phyloP scores from a whole-genome alignment of 2,329 filamentous ascomycete genomes.

The Shiraia bambusicola region DNA sequence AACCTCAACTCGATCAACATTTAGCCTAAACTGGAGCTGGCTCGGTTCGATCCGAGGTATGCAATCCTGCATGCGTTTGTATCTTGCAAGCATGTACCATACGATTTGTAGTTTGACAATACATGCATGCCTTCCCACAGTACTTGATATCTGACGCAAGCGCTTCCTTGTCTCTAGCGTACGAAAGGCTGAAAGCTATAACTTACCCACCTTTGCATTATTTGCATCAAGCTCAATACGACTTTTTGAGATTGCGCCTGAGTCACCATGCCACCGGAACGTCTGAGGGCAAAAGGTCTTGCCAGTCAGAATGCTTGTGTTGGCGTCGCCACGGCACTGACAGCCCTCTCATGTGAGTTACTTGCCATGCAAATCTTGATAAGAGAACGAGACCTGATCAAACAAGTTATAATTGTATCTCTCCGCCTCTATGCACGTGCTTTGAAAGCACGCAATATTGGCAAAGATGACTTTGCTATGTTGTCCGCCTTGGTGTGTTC shows the following conservation, averaged over 20 bases:
- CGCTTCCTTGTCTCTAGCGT: too few species aligned
- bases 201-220: too few species aligned
- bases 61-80: slow-evolving; percentile 4
- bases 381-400: slow-evolving; percentile 4
- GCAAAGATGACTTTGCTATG: slow-evolving; percentile 36
- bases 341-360: slow-evolving; percentile 21
- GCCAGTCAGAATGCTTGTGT: slow-evolving; percentile 20
- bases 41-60: slow-evolving; percentile 1
- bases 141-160: too few species aligned
- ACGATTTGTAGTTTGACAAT: neutral
- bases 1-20: neutral
- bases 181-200: too few species aligned
- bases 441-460: slow-evolving; percentile 26
- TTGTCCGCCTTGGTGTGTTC: slow-evolving; percentile 26
- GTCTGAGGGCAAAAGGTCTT: neutral
- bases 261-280: neutral
- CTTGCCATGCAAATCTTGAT: neutral
- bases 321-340: slow-evolving; percentile 25
- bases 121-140: too few species aligned
- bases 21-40: slow-evolving; percentile 4
- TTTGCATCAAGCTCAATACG: too few species aligned
- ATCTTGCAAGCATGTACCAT: slow-evolving; percentile 2
- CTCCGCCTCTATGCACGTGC: slow-evolving; percentile 25
- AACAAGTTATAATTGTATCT: slow-evolving; percentile 26
- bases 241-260: neutral